Evolutionary conservation across 192 early-diverging fungal species (phyloP).

Genomic region (Coemansia sp.): DNA sequence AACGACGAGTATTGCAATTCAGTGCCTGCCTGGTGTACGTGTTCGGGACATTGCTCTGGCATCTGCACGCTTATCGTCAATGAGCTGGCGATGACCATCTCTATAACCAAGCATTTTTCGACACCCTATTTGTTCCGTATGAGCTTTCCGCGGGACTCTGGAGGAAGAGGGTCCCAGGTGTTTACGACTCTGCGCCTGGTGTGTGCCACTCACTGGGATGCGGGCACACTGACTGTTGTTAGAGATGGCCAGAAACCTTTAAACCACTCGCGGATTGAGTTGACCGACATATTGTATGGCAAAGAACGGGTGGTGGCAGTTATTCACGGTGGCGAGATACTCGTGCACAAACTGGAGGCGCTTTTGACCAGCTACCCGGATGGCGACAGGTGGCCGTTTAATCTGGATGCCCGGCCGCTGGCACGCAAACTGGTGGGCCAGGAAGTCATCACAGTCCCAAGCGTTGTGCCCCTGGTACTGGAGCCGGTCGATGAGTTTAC

Average conservation of each 20-base stretch:
- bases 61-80: conserved; percentile 34
- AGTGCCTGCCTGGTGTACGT: conserved; percentile 29
- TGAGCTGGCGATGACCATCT: conserved; percentile 20
- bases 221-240: not conserved
- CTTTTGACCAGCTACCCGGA: no score
- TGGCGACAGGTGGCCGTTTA: not conserved
- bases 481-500: not conserved
- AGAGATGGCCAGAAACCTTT: no score
- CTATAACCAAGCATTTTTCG: not conserved
- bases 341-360: not conserved
- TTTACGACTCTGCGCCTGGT: not conserved
- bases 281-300: conserved; percentile 7
- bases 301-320: not conserved
- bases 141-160: not conserved
- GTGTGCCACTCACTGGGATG: not conserved
- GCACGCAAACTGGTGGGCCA: not conserved
- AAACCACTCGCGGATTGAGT: no score
- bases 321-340: conserved; percentile 7
- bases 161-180: not conserved
- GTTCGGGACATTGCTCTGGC: conserved; percentile 18
- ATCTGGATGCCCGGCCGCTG: not conserved
- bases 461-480: not conserved
- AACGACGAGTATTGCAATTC: conserved; percentile 6
- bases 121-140: conserved; percentile 16
- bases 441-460: not conserved